These are phyloP conservation scores for Penicillium diatomitis DNA, from an alignment of 495 filamentous ascomycete species.

Conservation along the genomic window DNA sequence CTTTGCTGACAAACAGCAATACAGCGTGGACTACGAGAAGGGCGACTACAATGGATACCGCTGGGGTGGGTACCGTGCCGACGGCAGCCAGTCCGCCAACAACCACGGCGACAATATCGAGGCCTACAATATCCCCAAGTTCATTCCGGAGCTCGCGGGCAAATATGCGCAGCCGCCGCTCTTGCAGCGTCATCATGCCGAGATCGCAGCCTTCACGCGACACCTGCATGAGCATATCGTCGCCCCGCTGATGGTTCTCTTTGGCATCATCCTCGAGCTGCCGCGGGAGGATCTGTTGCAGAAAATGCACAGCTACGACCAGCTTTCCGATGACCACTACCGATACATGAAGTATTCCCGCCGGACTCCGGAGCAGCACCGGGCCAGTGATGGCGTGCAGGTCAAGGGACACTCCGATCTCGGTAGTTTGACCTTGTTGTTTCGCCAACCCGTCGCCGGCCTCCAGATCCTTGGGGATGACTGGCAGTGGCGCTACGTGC, in stretches of 20 bases:
- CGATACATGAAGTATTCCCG: slow-evolving; percentile 48
- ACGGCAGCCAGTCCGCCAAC: no score
- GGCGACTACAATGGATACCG: slow-evolving; percentile 38
- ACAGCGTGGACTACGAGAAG: slow-evolving; percentile 33
- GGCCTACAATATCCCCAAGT: slow-evolving; percentile 48
- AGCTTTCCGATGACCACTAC: slow-evolving; percentile 35
- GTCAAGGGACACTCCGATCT: slow-evolving; percentile 45
- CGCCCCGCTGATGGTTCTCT: slow-evolving; percentile 35
- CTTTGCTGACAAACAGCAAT: slow-evolving; percentile 40
- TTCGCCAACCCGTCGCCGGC: slow-evolving; percentile 47
- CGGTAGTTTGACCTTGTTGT: slow-evolving; percentile 43
- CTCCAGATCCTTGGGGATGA: slow-evolving; percentile 36
- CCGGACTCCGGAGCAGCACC: slow-evolving; percentile 36
- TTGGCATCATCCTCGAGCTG: slow-evolving; percentile 42
- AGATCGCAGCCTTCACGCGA: slow-evolving; percentile 40
- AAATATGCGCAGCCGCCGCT: slow-evolving; percentile 35
- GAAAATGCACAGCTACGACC: slow-evolving; percentile 42
- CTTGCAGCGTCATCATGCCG: slow-evolving; percentile 24
- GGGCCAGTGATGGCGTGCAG: slow-evolving; percentile 31
- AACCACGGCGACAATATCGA: slow-evolving; percentile 51
- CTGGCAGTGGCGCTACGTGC: slow-evolving; percentile 22
- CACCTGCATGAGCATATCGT: slow-evolving; percentile 40
- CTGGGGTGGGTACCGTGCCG: no score
- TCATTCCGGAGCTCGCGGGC: slow-evolving; percentile 32
- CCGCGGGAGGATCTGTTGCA: slow-evolving; percentile 44